A percentile compares a stretch with the other conserved stretches of the same genome.
Evolutionary conservation across 768 basidiomycete genomes (phyloP).

Genomic region (Pleurotus tuoliensis): DNA sequence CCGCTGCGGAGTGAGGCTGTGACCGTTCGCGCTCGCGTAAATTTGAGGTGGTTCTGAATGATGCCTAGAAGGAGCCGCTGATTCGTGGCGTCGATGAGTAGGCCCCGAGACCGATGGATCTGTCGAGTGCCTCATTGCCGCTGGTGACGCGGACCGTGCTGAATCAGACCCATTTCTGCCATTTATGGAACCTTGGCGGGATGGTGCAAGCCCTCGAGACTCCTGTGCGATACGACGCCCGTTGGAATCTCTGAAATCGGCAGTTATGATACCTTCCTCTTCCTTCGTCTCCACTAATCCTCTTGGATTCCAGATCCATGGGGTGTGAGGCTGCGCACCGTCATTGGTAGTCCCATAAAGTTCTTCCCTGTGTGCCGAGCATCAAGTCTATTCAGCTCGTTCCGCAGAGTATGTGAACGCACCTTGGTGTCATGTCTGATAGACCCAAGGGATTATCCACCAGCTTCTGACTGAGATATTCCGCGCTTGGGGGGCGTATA

Average conservation of each 20-base stretch:
- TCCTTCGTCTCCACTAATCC: constrained; percentile 31
- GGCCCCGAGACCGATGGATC: constrained; percentile 2
- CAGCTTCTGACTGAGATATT: constrained; percentile 59
- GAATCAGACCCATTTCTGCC: background rate
- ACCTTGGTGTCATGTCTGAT: constrained; percentile 63
- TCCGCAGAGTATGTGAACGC: constrained; percentile 20
- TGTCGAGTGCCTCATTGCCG: constrained; percentile 4
- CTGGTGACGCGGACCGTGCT: background rate
- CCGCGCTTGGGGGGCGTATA: constrained; percentile 57
- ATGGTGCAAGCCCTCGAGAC: constrained; percentile 10
- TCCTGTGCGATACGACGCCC: constrained; percentile 16
- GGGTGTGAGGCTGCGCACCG: constrained; percentile 42
- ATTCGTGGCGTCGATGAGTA: background rate
- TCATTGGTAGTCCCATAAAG: constrained; percentile 24
- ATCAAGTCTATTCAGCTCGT: too few relatives aligned
- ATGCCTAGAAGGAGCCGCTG: background rate
- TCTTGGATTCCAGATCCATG: constrained; percentile 72
- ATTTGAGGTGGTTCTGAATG: background rate
- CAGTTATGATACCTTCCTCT: constrained; percentile 14
- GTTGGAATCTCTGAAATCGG: constrained; percentile 9
- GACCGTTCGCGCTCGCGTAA: background rate
- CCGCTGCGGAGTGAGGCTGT: background rate
- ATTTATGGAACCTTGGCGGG: constrained; percentile 7
- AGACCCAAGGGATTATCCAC: constrained; percentile 63
- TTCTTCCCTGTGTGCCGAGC: constrained; percentile 25